Evolutionary conservation across 2,329 filamentous ascomycete species (phyloP).

Genomic region (Aspergillus brunneoviolaceus): DNA sequence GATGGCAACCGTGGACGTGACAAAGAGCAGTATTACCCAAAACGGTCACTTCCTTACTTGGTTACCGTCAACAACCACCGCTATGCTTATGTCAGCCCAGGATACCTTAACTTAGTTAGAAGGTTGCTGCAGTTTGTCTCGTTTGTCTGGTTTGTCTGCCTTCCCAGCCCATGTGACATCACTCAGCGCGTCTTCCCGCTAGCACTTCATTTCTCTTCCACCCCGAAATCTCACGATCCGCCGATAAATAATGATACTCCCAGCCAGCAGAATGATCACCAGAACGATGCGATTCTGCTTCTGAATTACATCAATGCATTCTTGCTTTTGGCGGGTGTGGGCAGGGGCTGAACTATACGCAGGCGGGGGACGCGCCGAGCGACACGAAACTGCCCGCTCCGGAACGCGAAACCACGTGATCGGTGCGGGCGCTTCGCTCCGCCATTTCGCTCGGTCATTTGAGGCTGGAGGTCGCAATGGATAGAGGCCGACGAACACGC

Average conservation of each 20-base stretch:
- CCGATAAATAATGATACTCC: not conserved
- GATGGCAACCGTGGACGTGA: not conserved
- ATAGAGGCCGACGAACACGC: not conserved
- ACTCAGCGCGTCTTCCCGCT: constrained; percentile 28
- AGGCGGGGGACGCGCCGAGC: constrained; percentile 14
- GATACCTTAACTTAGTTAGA: too few relatives aligned
- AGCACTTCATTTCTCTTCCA: constrained; percentile 3
- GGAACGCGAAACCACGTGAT: constrained; percentile 37
- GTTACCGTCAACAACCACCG: constrained; percentile 23
- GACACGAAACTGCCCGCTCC: constrained; percentile 22
- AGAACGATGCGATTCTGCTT: constrained; percentile 8
- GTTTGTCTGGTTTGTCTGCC: constrained; percentile 3
- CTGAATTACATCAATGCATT: not conserved
- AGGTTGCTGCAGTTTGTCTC: constrained; percentile 21
- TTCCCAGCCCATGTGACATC: constrained; percentile 25
- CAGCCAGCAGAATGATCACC: not conserved
- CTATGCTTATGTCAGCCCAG: constrained; percentile 20
- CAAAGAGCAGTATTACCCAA: constrained; percentile 14
- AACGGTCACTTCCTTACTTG: constrained; percentile 22
- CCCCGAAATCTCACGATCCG: not conserved
- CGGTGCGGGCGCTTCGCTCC: not conserved
- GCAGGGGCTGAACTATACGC: not conserved
- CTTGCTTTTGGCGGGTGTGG: not conserved
- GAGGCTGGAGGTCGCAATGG: constrained; percentile 1
- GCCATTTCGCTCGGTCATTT: constrained; percentile 7